These are phyloP conservation scores for Exophiala sp. DNA, from an alignment of 2,329 filamentous ascomycete species.

Conservation along the genomic window DNA sequence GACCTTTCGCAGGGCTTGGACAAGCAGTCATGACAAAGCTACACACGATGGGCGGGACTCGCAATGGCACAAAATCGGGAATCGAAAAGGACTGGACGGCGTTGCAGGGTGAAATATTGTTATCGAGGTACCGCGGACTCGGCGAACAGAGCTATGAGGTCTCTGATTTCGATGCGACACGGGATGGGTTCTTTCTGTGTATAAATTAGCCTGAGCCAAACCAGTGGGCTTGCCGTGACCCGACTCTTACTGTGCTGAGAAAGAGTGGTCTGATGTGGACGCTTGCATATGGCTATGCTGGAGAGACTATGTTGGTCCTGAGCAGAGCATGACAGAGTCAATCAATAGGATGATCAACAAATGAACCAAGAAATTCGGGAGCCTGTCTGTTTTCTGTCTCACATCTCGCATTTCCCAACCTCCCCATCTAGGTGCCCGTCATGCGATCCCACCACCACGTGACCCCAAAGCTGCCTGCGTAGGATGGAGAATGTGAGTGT, in stretches of 20 bases:
- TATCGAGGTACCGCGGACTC: background rate
- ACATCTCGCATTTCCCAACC: too few species aligned
- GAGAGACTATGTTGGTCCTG: background rate
- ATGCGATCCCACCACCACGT: background rate
- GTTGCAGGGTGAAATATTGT: constrained; percentile 4
- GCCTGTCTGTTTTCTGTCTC: too few species aligned
- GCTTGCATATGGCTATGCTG: background rate
- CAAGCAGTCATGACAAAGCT: constrained; percentile 20
- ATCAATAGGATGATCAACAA: too few species aligned
- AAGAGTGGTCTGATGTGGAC: background rate
- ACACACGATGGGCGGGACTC: constrained; percentile 8
- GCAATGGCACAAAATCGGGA: constrained; percentile 5
- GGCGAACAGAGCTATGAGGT: background rate
- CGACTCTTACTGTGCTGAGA: background rate
- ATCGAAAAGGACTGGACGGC: constrained; percentile 2
- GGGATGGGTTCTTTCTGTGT: background rate
- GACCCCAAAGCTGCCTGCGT: background rate
- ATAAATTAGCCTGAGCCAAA: constrained; percentile 4
- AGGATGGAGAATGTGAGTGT: background rate
- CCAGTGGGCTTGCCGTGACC: background rate
- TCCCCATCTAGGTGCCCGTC: too few species aligned
- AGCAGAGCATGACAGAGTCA: too few species aligned
- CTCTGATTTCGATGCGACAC: background rate
- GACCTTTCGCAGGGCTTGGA: constrained; percentile 22
- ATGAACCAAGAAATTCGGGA: too few species aligned